Base-by-base conservation (phyloP, 805 yeast species). In the Barnettozyma populi region DNA sequence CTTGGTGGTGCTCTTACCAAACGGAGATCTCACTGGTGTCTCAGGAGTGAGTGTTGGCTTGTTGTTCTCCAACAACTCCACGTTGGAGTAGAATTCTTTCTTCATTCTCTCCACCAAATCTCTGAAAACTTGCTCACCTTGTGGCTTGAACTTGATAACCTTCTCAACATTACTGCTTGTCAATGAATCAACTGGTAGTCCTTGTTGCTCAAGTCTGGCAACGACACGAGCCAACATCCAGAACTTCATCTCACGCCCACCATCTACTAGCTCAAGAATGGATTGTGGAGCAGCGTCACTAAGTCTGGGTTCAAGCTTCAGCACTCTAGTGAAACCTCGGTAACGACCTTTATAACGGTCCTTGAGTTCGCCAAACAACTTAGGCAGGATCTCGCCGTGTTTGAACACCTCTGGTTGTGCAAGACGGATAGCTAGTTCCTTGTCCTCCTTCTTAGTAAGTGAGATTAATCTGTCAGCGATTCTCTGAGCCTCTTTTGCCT, bases 251-350 rank as follows among this genome's bases (percentile, higher is more conserved):
- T 88, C 96, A 50, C 79, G 70, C 16, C 72, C 66, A 4, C 83
- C 80, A 57, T 86, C 96, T 1, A 92, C 95, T 42, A 94, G 72
- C 66, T 94, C 99, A 46, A 94, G 61, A 8, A 90, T 82, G 0
- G 94, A 82, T 74, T 87, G 94, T 29, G 90, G 90, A 0, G 97
- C 96, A 52, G 82, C 85, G 64, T 94, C 99, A 47, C 94, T 90
- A 41, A 84, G 66, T 55, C 98, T 75, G 16, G 90, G 89, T 65
- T 94, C 98, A 51, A 94, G 71, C 56, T 78, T 82, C 52, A 90
- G 69, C 46, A 92, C 79, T 56, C 98, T 79, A 3, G 97, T 89
- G 69, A 84, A 92, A 1, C 97, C 97, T 52, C 89, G 86, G 1
- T 66, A 61, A 68, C 96, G 78, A 21, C 66, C 59, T 4, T 70